Evolutionary conservation across 805 yeast genomes (phyloP).

Genomic region (Helenozyma rhizophorensis): DNA sequence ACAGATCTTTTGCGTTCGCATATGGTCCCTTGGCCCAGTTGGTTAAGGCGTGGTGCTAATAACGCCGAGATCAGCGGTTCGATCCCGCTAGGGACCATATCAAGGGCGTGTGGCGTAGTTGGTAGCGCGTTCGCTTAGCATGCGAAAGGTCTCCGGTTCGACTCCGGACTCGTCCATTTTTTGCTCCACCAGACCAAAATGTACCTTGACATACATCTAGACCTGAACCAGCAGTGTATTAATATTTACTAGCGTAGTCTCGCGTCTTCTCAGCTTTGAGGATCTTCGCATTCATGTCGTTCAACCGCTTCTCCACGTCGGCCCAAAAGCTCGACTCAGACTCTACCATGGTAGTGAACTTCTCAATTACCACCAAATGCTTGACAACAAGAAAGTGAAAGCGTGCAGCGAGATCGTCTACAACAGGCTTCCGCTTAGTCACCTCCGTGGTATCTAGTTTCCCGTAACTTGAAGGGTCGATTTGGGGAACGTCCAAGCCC

Average conservation of each 20-base stretch:
- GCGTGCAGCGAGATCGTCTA: conserved; percentile 14
- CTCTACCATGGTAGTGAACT: conserved; percentile 18
- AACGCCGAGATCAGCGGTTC: conserved; percentile 75
- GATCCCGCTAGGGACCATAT: conserved; percentile 80
- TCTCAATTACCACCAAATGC: conserved; percentile 27
- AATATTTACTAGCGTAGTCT: conserved; percentile 7
- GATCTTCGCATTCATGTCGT: no score
- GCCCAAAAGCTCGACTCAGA: conserved; percentile 27
- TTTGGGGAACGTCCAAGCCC: conserved; percentile 17
- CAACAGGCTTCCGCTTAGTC: neutral
- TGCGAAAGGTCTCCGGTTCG: conserved; percentile 77
- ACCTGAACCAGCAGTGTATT: conserved; percentile 3
- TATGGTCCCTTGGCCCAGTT: conserved; percentile 11
- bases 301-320: conserved; percentile 15
- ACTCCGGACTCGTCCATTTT: conserved; percentile 67
- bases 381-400: conserved; percentile 23
- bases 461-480: conserved; percentile 3
- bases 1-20: no score
- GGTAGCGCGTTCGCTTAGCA: conserved; percentile 81
- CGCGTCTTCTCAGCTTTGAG: no score
- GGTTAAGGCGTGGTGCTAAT: conserved; percentile 50
- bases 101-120: conserved; percentile 77
- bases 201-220: no score
- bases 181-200: no score
- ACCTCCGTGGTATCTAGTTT: conserved; percentile 1